Percentiles rank a stretch among this genome's conserved stretches.
These are phyloP conservation scores for Colletotrichum coccodes DNA, from an alignment of 2,329 filamentous ascomycete genomes.

Conservation along the genomic window DNA sequence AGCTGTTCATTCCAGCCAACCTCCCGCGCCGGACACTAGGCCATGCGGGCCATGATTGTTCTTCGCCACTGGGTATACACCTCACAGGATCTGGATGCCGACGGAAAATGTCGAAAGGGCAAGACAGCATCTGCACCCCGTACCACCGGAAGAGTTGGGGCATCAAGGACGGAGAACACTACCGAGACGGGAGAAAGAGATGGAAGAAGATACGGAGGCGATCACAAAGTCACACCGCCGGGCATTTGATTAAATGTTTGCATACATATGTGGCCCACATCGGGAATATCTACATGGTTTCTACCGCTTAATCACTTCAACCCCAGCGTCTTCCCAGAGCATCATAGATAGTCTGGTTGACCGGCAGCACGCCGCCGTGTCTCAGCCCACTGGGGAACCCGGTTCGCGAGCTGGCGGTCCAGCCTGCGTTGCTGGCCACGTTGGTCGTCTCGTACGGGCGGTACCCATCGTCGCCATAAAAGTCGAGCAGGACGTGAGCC, in stretches of 20 bases:
- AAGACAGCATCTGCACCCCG: too few relatives aligned
- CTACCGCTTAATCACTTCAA: background rate
- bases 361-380: conserved; percentile 61
- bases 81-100: too few relatives aligned
- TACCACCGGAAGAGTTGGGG: too few relatives aligned
- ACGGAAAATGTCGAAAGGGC: too few relatives aligned
- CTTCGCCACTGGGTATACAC: too few relatives aligned
- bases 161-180: background rate
- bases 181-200: background rate
- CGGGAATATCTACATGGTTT: background rate
- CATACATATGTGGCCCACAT: background rate
- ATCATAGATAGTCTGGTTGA: conserved; percentile 54
- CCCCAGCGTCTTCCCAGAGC: conserved; percentile 36
- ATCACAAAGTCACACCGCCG: background rate
- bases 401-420: conserved; percentile 53
- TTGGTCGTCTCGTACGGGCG: conserved; percentile 57
- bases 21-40: too few relatives aligned
- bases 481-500: conserved; percentile 60
- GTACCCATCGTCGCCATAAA: conserved; percentile 59
- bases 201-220: background rate
- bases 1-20: too few relatives aligned
- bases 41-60: too few relatives aligned
- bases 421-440: conserved; percentile 53
- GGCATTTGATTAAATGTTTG: background rate
- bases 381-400: conserved; percentile 59